A percentile compares a stretch with the other conserved stretches of the same genome.
These are phyloP conservation scores for Sporothrix inflata DNA, from an alignment of 2,329 filamentous ascomycete species.

Conservation along the genomic window DNA sequence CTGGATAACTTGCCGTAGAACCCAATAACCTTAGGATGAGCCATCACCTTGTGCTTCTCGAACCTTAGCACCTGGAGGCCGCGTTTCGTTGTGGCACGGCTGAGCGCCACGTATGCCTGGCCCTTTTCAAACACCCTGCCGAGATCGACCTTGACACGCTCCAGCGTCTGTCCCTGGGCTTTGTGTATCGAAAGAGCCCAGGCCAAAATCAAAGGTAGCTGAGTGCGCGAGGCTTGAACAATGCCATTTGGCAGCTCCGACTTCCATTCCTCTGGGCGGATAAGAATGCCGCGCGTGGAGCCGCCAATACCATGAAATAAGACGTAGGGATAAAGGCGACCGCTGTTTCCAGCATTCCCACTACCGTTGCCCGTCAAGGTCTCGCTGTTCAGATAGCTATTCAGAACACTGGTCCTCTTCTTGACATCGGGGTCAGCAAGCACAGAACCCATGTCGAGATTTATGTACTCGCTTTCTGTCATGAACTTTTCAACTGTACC, in stretches of 20 bases:
- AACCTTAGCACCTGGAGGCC: conserved; percentile 89
- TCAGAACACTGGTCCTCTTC: conserved; percentile 61
- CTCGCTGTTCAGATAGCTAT: conserved; percentile 45
- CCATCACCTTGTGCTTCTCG: conserved; percentile 89
- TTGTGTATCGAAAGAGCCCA: conserved; percentile 99
- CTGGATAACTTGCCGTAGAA: conserved; percentile 86
- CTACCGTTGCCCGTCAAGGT: conserved; percentile 20
- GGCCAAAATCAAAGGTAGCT: conserved; percentile 86
- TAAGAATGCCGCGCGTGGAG: conserved; percentile 73
- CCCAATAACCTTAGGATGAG: conserved; percentile 79
- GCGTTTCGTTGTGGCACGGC: conserved; percentile 83
- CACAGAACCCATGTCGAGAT: conserved; percentile 15
- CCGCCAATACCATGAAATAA: conserved; percentile 82
- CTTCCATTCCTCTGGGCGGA: conserved; percentile 90
- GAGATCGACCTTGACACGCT: conserved; percentile 91
- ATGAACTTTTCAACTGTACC: conserved; percentile 85
- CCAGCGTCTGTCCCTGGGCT: conserved; percentile 91
- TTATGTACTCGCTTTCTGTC: conserved; percentile 48
- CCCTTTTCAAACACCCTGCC: conserved; percentile 94
- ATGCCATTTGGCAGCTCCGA: conserved; percentile 95
- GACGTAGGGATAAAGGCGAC: conserved; percentile 70
- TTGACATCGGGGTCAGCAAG: conserved; percentile 50
- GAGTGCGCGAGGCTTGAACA: conserved; percentile 81
- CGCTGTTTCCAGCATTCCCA: conserved; percentile 54
- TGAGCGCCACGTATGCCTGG: conserved; percentile 95